Evolutionary conservation across 2,329 filamentous ascomycete species (phyloP).

Genomic region (Calonectria pseudoturangicola): DNA sequence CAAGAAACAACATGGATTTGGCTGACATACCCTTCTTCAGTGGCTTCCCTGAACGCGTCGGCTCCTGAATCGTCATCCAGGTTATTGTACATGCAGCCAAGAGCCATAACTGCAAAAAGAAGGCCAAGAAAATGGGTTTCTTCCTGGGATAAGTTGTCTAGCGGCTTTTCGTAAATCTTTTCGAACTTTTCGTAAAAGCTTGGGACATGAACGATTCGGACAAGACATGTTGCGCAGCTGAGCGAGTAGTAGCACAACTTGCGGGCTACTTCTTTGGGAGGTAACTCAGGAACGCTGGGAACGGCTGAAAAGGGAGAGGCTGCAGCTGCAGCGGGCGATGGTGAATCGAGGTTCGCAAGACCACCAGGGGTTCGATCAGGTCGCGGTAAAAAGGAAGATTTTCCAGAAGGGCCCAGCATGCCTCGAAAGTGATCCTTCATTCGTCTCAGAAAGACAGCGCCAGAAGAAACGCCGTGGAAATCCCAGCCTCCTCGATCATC

Average conservation of each 20-base stretch:
- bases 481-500: slow-evolving; percentile 95
- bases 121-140: slow-evolving; percentile 83
- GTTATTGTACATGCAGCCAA: slow-evolving; percentile 82
- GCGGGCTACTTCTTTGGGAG: slow-evolving; percentile 75
- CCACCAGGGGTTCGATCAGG: slow-evolving; percentile 69
- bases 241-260: slow-evolving; percentile 74
- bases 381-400: slow-evolving; percentile 75
- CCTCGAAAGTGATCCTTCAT: slow-evolving; percentile 92
- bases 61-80: slow-evolving; percentile 72
- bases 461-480: slow-evolving; percentile 95
- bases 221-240: slow-evolving; percentile 74
- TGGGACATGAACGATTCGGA: slow-evolving; percentile 86
- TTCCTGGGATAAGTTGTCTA: slow-evolving; percentile 76
- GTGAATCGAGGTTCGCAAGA: slow-evolving; percentile 80
- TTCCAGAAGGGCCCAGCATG: slow-evolving; percentile 79
- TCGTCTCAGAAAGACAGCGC: slow-evolving; percentile 88
- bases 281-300: slow-evolving; percentile 79
- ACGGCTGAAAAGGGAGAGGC: slow-evolving; percentile 77
- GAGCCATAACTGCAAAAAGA: slow-evolving; percentile 81
- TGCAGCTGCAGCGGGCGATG: slow-evolving; percentile 75
- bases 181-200: slow-evolving; percentile 87
- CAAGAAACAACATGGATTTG: not conserved
- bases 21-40: slow-evolving; percentile 72
- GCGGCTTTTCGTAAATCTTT: slow-evolving; percentile 82
- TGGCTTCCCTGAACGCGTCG: slow-evolving; percentile 69